Base-by-base conservation (phyloP, 1,284 basidiomycete genomes). In the Coriolopsis trogii region DNA sequence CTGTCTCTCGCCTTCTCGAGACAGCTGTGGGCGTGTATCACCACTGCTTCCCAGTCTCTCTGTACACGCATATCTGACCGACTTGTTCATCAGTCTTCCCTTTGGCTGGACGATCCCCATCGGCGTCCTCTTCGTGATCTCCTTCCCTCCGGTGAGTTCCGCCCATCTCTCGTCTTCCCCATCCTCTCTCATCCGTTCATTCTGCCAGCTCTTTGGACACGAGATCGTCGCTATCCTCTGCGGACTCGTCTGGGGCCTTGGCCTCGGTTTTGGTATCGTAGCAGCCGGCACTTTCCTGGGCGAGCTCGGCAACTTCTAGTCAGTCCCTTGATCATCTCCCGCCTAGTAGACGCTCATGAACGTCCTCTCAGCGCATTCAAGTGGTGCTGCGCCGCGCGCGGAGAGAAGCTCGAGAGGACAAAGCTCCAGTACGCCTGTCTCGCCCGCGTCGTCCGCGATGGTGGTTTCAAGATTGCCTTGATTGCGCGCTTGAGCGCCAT, bases 101-200 rank as follows among this genome's bases (percentile, higher is more conserved):
- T 68, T 56, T 34, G 93, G 93, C 16, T 95, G 86, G 86, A 68
- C 88, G 15, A 91, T 96, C 37, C 93, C 93, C 1, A 91, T 95
- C 41, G 89, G 72, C 38, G 75, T 93, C 44, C 73, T 91, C 23
- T 88, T 92, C 64, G 74, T 92, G 58, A 82, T 92, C 31, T 89
- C 87, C 0, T 88, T 90, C 67, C 87, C 87, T 55, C 88, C 86
- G 1, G 86, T 87, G 61, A 56, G 79, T 50, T 6, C 15, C n/a
- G n/a, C n/a, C n/a, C n/a, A n/a, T n/a, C n/a, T n/a, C n/a, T n/a
- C n/a, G n/a, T 52, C 20, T 20, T 15, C 12, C 42, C n/a, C 6
- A 15, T 34, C 18, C 13, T 20, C n/a, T 15, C 26, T 5, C 36
- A n/a, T 18, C 16, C 33, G 6, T 15, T 4, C 21, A 21, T 18